Percentiles rank a stretch among this genome's conserved stretches.
Evolutionary conservation across 2,329 filamentous ascomycete species (phyloP).

Genomic region (Lithohypha guttulata): DNA sequence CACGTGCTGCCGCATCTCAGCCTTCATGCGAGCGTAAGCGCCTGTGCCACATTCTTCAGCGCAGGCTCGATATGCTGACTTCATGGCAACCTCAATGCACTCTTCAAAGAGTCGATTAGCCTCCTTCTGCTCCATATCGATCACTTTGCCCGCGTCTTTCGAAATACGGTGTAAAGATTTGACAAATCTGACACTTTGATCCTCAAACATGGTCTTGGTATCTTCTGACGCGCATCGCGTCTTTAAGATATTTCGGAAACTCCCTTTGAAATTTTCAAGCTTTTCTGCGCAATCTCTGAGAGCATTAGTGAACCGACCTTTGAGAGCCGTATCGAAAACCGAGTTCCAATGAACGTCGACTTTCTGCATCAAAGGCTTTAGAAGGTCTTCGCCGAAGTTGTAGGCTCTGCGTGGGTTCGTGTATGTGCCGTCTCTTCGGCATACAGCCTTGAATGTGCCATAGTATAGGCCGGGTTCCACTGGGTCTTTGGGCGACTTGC

Average conservation of each 20-base stretch:
- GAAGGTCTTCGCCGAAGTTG: constrained; percentile 23
- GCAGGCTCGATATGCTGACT: constrained; percentile 37
- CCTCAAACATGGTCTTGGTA: constrained; percentile 28
- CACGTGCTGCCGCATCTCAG: constrained; percentile 38
- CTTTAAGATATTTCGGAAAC: constrained; percentile 28
- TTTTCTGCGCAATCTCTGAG: constrained; percentile 21
- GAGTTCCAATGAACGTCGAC: constrained; percentile 36
- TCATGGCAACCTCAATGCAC: constrained; percentile 37
- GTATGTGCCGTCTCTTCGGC: constrained; percentile 41
- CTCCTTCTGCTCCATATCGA: constrained; percentile 40
- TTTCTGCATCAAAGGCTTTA: constrained; percentile 23
- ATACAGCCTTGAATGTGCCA: constrained; percentile 47
- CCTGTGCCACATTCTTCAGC: constrained; percentile 36
- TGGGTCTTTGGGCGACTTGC: constrained; percentile 24
- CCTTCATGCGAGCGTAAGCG: constrained; percentile 43
- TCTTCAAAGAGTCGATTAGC: constrained; percentile 46
- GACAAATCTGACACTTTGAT: constrained; percentile 34
- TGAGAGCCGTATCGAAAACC: constrained; percentile 11
- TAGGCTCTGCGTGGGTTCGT: constrained; percentile 29
- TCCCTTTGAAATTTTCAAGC: constrained; percentile 3
- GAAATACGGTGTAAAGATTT: constrained; percentile 32
- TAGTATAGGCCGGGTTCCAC: constrained; percentile 36
- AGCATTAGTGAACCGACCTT: constrained; percentile 16
- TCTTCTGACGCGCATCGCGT: constrained; percentile 30
- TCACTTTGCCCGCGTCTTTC: constrained; percentile 24